phyloP scores from a whole-genome alignment of 805 yeast genomes.

The Blastobotrys terrestris region DNA sequence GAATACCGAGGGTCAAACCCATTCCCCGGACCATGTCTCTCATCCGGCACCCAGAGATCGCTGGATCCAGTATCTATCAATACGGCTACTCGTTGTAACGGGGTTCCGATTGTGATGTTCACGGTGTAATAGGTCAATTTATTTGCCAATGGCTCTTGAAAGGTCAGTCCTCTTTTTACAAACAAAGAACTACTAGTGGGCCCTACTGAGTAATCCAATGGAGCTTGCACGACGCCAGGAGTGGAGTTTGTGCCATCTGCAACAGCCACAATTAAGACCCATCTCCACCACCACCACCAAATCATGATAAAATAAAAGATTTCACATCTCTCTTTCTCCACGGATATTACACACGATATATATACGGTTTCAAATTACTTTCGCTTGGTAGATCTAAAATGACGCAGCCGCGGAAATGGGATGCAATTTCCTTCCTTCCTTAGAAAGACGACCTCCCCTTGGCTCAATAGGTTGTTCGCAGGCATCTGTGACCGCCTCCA shows the following conservation, averaged over 20 bases:
- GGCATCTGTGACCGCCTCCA: no score
- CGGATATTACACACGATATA: background rate
- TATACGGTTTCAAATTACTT: background rate
- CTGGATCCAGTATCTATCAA: constrained; percentile 66
- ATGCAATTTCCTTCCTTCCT: background rate
- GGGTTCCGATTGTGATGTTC: constrained; percentile 45
- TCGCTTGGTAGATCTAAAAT: background rate
- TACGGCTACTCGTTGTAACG: constrained; percentile 45
- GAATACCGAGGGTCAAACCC: constrained; percentile 14
- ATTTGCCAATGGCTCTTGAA: constrained; percentile 21
- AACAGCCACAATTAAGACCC: background rate
- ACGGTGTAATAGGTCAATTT: constrained; percentile 29
- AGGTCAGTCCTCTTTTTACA: background rate
- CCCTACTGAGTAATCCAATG: background rate
- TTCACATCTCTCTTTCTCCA: background rate
- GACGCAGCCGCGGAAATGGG: background rate
- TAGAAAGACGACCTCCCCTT: no score
- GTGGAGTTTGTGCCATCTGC: background rate
- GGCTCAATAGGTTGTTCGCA: no score
- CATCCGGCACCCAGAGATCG: constrained; percentile 50
- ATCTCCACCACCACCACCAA: background rate
- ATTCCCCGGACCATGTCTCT: constrained; percentile 14
- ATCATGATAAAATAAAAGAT: background rate
- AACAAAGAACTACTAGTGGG: constrained; percentile 3
- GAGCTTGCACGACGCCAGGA: constrained; percentile 3